Evolutionary conservation across 2,329 filamentous ascomycete genomes (phyloP), one percentile per base, ranked within the genome.

Genomic region (Fusarium keratoplasticum): DNA sequence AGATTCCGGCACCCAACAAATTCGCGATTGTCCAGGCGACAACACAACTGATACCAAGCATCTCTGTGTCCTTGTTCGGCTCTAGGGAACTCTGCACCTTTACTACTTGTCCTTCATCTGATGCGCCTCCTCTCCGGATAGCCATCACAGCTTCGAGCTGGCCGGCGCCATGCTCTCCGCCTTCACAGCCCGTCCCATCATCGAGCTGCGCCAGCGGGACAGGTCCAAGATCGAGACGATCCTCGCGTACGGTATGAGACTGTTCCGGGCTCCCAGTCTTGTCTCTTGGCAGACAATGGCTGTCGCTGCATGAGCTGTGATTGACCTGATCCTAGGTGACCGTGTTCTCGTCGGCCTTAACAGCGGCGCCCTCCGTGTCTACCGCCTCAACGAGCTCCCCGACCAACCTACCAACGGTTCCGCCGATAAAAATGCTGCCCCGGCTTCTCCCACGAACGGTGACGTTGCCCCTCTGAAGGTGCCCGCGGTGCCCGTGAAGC

Each of bases 161-260:
- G 83, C 80, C 83, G 75, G 72, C 82, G 87, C 87, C 84, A 98
- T 98, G 96, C 93, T 99, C 85, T 97, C 96, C 85, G 96, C 96
- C 82, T 99, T 99, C 86, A 97, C 94, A 78, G 95, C 96, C 86
- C 94, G 94, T 81, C 94, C 95, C 74, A 96, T 99, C 83, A 94
- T 98, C 88, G 96, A 99, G 93, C 93, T 99, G 80, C 95, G 94
- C 86, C 92, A 92, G 84, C 93, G 94, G 84, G 96, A 98, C 90
- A 98, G 97, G 87, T 97, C 94, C 76, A 96, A 93, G 87, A 98
- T 99, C 84, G 96, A 99, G 85, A 96, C 94, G 59, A 94, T 99
- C 76, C 89, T 98, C 57, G 94, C 96, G 71, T 94, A 98, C 84
- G 95, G 93, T 94, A 88, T 67, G 83, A 67, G 13, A n/a, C 58